phyloP scores from a whole-genome alignment of 345 rosid genomes.

The Salix purpurea region DNA sequence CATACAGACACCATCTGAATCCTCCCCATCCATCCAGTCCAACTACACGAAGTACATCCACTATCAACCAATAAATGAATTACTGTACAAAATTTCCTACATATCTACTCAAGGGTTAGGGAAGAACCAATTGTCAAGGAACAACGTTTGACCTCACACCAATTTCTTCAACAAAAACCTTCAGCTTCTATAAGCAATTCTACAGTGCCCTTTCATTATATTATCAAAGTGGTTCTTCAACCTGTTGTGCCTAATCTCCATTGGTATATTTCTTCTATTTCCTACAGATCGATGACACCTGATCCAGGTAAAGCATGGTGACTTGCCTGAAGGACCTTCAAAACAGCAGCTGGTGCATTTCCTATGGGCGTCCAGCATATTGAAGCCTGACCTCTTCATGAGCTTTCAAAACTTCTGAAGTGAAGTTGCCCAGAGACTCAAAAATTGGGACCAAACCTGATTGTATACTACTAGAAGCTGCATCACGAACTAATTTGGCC shows the following conservation, averaged over 20 bases:
- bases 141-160: background rate
- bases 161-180: conserved; percentile 8
- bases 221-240: background rate
- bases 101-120: conserved; percentile 12
- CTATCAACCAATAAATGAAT: conserved; percentile 50
- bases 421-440: conserved; percentile 70
- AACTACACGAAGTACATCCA: conserved; percentile 14
- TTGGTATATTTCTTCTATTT: background rate
- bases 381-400: conserved; percentile 70
- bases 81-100: conserved; percentile 39
- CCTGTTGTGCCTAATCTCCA: background rate
- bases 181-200: conserved; percentile 4
- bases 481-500: conserved; percentile 57
- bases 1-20: background rate
- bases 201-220: background rate
- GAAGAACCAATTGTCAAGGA: background rate
- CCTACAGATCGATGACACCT: background rate
- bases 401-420: conserved; percentile 70
- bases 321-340: background rate
- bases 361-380: conserved; percentile 18
- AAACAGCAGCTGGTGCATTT: background rate
- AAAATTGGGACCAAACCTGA: conserved; percentile 82
- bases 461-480: conserved; percentile 76
- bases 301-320: background rate
- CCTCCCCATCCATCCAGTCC: conserved; percentile 19